Evolutionary conservation across 1,139 yeast genomes (phyloP), one percentile per base, ranked within the genome.

Genomic region (Lodderomyces metapsilosis): DNA sequence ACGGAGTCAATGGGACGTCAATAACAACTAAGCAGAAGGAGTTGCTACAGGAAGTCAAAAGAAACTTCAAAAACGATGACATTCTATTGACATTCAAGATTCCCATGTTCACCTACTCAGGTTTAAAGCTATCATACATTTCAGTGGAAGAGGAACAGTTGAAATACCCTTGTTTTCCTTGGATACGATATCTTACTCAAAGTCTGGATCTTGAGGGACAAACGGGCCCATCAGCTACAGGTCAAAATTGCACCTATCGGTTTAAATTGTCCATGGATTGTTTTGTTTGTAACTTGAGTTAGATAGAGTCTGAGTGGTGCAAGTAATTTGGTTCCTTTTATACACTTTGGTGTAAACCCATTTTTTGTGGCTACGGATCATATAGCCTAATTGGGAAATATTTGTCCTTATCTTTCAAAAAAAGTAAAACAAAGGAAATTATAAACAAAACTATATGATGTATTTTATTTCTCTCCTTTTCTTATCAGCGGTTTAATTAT

Each of bases 91-190:
- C 56, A 11, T 72, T 70, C 49, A 61, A 59, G 38, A 61, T 72
- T n/a, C 75, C 76, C 8, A 59, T 64, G 68, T 50, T 69, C 40
- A 64, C 76, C 8, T 69, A 71, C 49, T 66, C 74, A 3, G 77
- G 77, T 1, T 58, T 72, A 16, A 66, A 59, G 41, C 53, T 72
- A 23, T 68, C 61, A 27, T 72, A 70, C 44, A 51, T 72, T 20
- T 59, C 68, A 27, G 75, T 72, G 5, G 71, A 68, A 27, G 76
- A 71, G 45, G 68, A 63, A 12, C 63, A 61, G 40, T 53, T 71
- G 64, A 66, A 71, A 39, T 72, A 72, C 46, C 59, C 75, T 0
- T 67, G 76, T 46, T 71, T 72, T 46, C 77, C 78, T 2, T 72
- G 78, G 78, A 69, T 72, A 5, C 57, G 74, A 41, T 71, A 72